Evolutionary conservation across 805 yeast species (phyloP).

Genomic region (Candida ulmi): DNA sequence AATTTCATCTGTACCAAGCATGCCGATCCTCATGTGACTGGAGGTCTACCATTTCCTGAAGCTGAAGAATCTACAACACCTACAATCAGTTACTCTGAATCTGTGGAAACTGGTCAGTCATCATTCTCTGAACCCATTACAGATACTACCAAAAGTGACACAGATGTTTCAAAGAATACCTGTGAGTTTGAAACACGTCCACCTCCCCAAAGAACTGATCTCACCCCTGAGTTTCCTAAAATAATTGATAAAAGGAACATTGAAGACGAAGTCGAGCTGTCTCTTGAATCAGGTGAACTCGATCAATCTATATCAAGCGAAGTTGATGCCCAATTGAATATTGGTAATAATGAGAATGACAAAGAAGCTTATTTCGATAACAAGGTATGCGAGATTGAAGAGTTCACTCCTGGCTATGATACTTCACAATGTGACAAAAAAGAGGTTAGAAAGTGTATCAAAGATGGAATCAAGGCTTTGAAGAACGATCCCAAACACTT

Average conservation of each 20-base stretch:
- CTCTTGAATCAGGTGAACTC: too few relatives aligned
- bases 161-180: too few relatives aligned
- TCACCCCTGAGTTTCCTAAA: constrained; percentile 1
- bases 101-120: too few relatives aligned
- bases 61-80: not conserved
- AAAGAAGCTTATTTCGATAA: constrained; percentile 12
- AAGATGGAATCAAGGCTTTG: constrained; percentile 16
- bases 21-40: constrained; percentile 18
- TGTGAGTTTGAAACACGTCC: constrained; percentile 1
- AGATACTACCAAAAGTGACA: too few relatives aligned
- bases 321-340: constrained; percentile 11
- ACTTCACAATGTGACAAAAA: constrained; percentile 14
- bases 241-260: constrained; percentile 10
- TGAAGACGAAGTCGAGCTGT: too few relatives aligned
- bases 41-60: constrained; percentile 6
- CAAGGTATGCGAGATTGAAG: constrained; percentile 14
- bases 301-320: too few relatives aligned
- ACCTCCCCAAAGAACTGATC: constrained; percentile 3
- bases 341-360: constrained; percentile 24
- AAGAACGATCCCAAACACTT: constrained; percentile 18
- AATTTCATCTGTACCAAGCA: constrained; percentile 18
- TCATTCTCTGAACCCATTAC: too few relatives aligned
- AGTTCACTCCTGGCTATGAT: constrained; percentile 19
- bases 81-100: not conserved
- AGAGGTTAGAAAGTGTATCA: constrained; percentile 18